Percentiles rank a stretch among this genome's conserved stretches.
Evolutionary conservation across 805 yeast species (phyloP).

Genomic region (Komagataella phaffii): DNA sequence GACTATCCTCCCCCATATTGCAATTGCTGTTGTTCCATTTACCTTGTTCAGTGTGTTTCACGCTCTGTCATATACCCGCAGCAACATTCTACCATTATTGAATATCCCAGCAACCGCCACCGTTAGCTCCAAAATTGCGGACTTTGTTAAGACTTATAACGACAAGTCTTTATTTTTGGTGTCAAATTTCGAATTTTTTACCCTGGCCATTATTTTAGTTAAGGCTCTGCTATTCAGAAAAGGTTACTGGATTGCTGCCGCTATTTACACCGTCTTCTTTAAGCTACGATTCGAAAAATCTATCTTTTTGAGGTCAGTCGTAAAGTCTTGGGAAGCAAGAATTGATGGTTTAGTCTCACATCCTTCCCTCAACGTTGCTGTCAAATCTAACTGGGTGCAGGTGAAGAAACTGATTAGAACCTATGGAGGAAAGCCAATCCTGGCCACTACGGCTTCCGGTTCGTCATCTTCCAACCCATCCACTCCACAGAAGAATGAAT

Average conservation of each 20-base stretch:
- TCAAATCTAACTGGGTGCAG: conserved; percentile 35
- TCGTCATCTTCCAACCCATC: background rate
- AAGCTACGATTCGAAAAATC: conserved; percentile 71
- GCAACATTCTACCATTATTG: conserved; percentile 52
- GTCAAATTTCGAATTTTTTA: conserved; percentile 36
- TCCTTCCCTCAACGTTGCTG: conserved; percentile 36
- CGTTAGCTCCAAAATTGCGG: background rate
- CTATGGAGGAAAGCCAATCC: conserved; percentile 4
- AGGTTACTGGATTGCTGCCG: conserved; percentile 47
- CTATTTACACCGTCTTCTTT: conserved; percentile 47
- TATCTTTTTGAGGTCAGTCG: conserved; percentile 51
- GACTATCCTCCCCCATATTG: conserved; percentile 41
- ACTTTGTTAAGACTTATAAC: conserved; percentile 38
- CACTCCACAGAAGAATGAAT: background rate
- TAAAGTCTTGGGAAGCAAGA: conserved; percentile 59
- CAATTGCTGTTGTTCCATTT: conserved; percentile 60
- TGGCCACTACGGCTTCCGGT: background rate
- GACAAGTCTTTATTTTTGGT: conserved; percentile 46
- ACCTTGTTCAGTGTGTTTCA: conserved; percentile 73
- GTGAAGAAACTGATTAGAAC: conserved; percentile 21
- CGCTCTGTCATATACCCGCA: conserved; percentile 54
- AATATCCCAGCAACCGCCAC: conserved; percentile 14
- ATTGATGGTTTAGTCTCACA: conserved; percentile 38
- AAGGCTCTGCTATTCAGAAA: conserved; percentile 39
- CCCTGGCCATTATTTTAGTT: conserved; percentile 14